Base-by-base conservation (phyloP, 2,329 filamentous ascomycete genomes). In the Ceratocystis cacaofunesta region DNA sequence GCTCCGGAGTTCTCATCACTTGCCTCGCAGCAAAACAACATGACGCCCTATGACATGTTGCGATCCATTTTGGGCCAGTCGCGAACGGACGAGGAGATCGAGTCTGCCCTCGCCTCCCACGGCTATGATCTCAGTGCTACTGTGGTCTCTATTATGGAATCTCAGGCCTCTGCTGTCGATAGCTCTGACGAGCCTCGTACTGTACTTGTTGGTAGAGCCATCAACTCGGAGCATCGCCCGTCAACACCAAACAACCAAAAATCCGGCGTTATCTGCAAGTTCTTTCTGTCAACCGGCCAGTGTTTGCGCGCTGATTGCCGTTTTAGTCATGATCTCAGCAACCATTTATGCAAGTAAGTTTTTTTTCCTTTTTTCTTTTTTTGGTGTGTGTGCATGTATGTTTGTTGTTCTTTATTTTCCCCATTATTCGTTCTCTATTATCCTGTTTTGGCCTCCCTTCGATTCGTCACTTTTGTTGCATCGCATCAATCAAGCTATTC, bases 1-100 rank as follows among this genome's bases (percentile, higher is more conserved):
- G 90, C 90, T 4, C 88, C 92, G 28, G 91, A 96, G 74, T 96
- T 84, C 70, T 80, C 82, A 1, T 78, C 76, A 68, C 67, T 71
- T 61, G 78, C 81, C 41, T 77, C 81, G 62, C 83, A 87, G 73
- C 88, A 88, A 72, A 84, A 85, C 66, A 92, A 97, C 72, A 97
- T 99, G 92, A 95, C 90, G 67, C 92, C 94, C 0, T 96, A 96
- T 75, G 94, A 99, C 73, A 97, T 99, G 84, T 81, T 99, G 65
- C 89, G 94, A 68, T 96, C 92, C 5, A 95, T 99, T 50, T 80
- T 99, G 30, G 90, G 92, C 61, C 90, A 94, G 70, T 86, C 90
- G 65, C 87, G 89, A 72, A 88, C 90, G 1, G 92, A 97, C 71
- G 92, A 97, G 63, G 94, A 99, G 75, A 92, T 99, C 61, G 92